These are phyloP conservation scores for Trametes polyzona DNA, from an alignment of 1,284 basidiomycete genomes.

Conservation along the genomic window DNA sequence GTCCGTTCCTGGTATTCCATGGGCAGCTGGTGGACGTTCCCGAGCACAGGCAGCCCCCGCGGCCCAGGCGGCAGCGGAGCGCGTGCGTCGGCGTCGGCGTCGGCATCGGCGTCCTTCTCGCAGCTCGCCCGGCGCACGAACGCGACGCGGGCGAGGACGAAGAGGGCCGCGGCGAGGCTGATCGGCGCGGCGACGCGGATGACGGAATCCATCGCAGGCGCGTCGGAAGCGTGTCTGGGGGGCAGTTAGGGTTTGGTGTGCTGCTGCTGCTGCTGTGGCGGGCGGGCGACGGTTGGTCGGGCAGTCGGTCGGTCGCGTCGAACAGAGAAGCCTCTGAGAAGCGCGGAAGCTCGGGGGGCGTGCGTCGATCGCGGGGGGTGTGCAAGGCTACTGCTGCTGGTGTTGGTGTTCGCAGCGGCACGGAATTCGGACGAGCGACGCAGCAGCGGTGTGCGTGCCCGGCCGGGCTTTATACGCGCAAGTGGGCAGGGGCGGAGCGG, in stretches of 20 bases:
- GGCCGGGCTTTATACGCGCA: slow-evolving; percentile 20
- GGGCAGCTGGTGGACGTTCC: slow-evolving; percentile 53
- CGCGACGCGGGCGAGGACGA: slow-evolving; percentile 17
- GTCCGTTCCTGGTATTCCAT: slow-evolving; percentile 40
- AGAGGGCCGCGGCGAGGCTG: slow-evolving; percentile 17
- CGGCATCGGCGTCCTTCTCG: background rate
- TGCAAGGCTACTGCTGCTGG: no score
- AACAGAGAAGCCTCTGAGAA: background rate
- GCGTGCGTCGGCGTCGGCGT: background rate
- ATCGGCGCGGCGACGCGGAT: slow-evolving; percentile 15
- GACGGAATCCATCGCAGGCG: slow-evolving; percentile 19
- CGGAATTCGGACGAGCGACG: no score
- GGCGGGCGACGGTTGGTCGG: background rate
- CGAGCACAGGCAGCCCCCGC: slow-evolving; percentile 47
- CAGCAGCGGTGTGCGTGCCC: no score
- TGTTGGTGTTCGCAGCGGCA: no score
- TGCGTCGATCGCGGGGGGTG: background rate
- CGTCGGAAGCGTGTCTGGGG: slow-evolving; percentile 1
- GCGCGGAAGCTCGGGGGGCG: background rate
- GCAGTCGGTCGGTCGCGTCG: background rate
- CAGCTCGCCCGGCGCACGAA: slow-evolving; percentile 2
- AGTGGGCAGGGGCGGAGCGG: slow-evolving; percentile 18
- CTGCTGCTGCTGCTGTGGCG: background rate
- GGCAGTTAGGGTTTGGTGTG: background rate
- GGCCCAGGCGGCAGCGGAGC: slow-evolving; percentile 49